Base-by-base conservation (phyloP, 495 filamentous ascomycete genomes). In the Mytilinidion resinicola region DNA sequence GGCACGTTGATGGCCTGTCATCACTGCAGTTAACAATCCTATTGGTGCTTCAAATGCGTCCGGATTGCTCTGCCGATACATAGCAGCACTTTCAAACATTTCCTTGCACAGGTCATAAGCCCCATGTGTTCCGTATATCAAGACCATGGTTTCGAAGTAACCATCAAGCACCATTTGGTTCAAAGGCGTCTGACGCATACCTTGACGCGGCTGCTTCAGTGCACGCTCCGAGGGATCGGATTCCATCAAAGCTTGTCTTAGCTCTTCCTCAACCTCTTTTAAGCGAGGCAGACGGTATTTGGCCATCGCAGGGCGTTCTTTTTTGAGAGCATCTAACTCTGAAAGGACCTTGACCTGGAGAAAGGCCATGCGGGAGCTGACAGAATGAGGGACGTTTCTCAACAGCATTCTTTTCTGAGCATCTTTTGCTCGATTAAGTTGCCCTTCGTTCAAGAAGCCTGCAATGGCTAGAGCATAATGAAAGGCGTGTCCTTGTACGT, bases 381-480 rank as follows among this genome's bases (percentile, higher is more conserved):
- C 38, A 4, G 70, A 78, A 38, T 67, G 71, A 56, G 62, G 66
- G 42, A 88, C 76, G 20, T 71, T 62, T 20, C 74, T 70, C 14
- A 71, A 54, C 46, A 72, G 34, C 76, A 88, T 85, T 43, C 77
- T 72, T 11, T 60, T 25, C 30, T 59, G 25, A 8, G 56, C 59
- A 25, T 41, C 1, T 17, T 34, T 11, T 3, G 63, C 63, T 33
- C 21, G 51, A 30, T 59, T 12, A 41, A 49, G 53, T 56, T 62
- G 74, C 38, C 76, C 69, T 38, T 68, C 70, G 35, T 64, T 72
- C 44, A 86, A 66, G 61, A 81, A 88, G 3, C 84, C 88, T 25
- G 79, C 76, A 74, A 93, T 83, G 25, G 92, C 70, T 5, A 90
- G 80, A n/a, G 83, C 78, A 67, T 89, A 95, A 68, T 96, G 90